Conservation (phyloP, 768 basidiomycete genomes). For the Boletus subparvulus region DNA sequence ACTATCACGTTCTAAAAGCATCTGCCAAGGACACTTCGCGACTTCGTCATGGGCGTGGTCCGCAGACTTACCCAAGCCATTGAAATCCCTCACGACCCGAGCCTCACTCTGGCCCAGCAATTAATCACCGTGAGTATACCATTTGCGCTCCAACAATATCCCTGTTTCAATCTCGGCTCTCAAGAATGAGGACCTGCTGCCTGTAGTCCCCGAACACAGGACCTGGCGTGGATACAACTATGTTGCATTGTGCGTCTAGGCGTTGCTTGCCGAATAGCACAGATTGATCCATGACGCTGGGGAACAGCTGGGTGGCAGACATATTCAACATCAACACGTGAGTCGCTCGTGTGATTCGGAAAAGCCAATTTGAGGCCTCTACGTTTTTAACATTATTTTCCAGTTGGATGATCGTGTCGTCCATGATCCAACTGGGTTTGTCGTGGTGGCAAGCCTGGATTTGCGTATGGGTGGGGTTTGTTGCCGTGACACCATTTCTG, state of each 20-base stretch:
- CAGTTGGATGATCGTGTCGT: conserved; percentile 77
- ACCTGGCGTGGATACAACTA: conserved; percentile 70
- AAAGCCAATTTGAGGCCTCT: background rate
- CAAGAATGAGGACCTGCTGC: conserved; percentile 70
- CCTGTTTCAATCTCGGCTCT: conserved; percentile 17
- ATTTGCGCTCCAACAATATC: conserved; percentile 1
- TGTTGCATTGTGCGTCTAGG: conserved; percentile 53
- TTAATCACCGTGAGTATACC: conserved; percentile 52
- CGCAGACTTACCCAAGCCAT: conserved; percentile 32
- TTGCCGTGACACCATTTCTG: conserved; percentile 64
- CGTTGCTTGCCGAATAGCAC: background rate
- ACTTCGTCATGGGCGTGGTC: conserved; percentile 23
- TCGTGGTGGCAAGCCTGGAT: conserved; percentile 89
- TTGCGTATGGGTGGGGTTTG: conserved; percentile 69
- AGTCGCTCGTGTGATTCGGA: conserved; percentile 24
- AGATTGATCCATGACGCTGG: background rate
- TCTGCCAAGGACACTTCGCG: background rate
- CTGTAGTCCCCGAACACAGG: conserved; percentile 61
- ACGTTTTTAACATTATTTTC: conserved; percentile 2
- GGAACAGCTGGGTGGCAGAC: conserved; percentile 74
- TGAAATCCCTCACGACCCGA: conserved; percentile 55
- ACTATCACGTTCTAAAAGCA: background rate
- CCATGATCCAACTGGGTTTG: conserved; percentile 69
- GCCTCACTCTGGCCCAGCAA: conserved; percentile 51
- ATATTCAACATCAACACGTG: conserved; percentile 78